Conservation (phyloP, 2,329 filamentous ascomycete genomes). For the Exophiala xenobiotica region DNA sequence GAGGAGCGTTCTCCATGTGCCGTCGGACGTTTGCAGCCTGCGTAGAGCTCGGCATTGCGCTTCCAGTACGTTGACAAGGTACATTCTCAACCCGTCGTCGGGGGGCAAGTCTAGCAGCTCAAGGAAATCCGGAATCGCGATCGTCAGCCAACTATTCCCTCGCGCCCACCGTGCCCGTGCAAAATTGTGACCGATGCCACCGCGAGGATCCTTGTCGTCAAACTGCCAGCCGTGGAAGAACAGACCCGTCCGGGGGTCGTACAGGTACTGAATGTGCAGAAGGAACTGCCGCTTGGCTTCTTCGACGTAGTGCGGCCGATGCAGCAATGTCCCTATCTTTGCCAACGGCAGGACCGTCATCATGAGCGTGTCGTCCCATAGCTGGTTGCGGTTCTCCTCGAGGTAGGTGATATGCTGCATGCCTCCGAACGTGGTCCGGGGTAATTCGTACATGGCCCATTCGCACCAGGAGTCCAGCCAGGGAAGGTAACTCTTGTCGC, state of each 20-base stretch:
- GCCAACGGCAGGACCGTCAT: constrained; percentile 81
- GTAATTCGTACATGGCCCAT: constrained; percentile 76
- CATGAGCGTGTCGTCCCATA: constrained; percentile 86
- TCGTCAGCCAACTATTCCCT: constrained; percentile 69
- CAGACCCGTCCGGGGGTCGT: constrained; percentile 68
- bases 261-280: constrained; percentile 75
- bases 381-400: constrained; percentile 68
- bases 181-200: constrained; percentile 54
- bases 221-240: constrained; percentile 86
- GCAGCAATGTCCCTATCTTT: constrained; percentile 72
- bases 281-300: constrained; percentile 78
- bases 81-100: constrained; percentile 59
- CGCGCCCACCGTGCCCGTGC: constrained; percentile 57
- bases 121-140: constrained; percentile 78
- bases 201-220: constrained; percentile 54
- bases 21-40: constrained; percentile 59
- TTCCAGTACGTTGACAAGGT: constrained; percentile 55
- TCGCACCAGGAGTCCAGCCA: constrained; percentile 81
- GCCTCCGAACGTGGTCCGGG: constrained; percentile 67
- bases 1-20: constrained; percentile 73
- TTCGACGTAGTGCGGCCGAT: constrained; percentile 69
- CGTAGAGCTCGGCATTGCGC: constrained; percentile 67
- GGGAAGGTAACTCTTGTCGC: constrained; percentile 66
- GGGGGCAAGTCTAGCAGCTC: constrained; percentile 61
- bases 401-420: constrained; percentile 77